Base-by-base conservation (phyloP, 2,329 filamentous ascomycete species). In the Colletotrichum agaves region DNA sequence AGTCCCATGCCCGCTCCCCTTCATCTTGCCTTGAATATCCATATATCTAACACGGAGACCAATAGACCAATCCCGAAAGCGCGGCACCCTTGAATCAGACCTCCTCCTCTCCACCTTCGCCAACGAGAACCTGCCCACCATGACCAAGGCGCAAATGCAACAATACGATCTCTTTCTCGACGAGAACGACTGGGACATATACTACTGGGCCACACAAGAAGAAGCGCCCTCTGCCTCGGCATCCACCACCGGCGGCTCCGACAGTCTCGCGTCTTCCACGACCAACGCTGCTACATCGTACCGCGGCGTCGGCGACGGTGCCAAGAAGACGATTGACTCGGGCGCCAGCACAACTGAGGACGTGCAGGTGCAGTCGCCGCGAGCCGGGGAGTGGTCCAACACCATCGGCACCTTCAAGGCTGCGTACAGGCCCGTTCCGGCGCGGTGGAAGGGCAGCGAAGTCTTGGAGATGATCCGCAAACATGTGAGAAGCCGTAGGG, bases 161-260 rank as follows among this genome's bases (percentile, higher is more conserved):
- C 88, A 97, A 80, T 98, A 96, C 83, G 95, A 98, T 78, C 83
- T 87, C 31, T 97, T 99, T 84, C 89, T 99, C 63, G 96, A 99
- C 80, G 96, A 99, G 82, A 99, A 99, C 80, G 96, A 99, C 83
- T 99, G 96, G 96, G 96, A 99, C 78, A 98, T 99, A 70, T 99
- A 99, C 85, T 99, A 99, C 86, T 99, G 96, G 96, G 93, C 93
- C 3, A 99, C 96, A 15, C 96, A 99, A 80, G 90, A 93, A 73
- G 85, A 90, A 37, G 67, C 57, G 12, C 81, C 87, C 4, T 82
- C 84, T 1, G 86, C 86, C n/a, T 71, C 77, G 61, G 78, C 81
- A 71, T 56, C 73, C 71, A 27, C 71, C 67, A 47, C 63, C 62
- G 56, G 19, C 55, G n/a, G 17, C 27, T 27, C 56, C 7, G 59